These are phyloP conservation scores for Davidsoniella neocaledoniae DNA, from an alignment of 2,329 filamentous ascomycete species.

Conservation along the genomic window DNA sequence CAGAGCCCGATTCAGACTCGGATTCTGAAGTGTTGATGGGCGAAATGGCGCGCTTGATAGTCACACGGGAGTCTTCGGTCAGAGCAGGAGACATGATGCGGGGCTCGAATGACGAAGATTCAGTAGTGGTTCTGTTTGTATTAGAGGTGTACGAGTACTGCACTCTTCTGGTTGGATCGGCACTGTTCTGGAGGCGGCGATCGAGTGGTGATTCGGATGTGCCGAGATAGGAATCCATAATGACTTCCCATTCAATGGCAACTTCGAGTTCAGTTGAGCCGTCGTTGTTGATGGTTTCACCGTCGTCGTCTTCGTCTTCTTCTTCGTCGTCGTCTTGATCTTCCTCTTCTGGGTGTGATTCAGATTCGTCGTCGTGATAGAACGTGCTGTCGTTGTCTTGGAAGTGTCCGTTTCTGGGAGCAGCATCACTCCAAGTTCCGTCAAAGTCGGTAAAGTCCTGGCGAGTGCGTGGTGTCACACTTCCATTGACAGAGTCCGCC, in stretches of 20 bases:
- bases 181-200: not conserved
- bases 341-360: not conserved
- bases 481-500: slow-evolving; percentile 3
- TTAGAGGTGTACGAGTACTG: slow-evolving; percentile 1
- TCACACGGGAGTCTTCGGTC: slow-evolving; percentile 9
- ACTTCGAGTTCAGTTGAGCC: slow-evolving; percentile 4
- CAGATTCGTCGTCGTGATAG: too few relatives aligned
- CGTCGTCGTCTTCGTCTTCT: slow-evolving; percentile 3
- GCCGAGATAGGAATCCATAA: not conserved
- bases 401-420: not conserved
- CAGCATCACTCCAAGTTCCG: slow-evolving; percentile 3
- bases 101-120: not conserved
- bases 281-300: not conserved
- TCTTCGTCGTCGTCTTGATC: slow-evolving; percentile 2
- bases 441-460: slow-evolving; percentile 7
- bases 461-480: slow-evolving; percentile 8
- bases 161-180: not conserved
- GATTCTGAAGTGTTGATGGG: slow-evolving; percentile 5
- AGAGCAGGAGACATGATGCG: slow-evolving; percentile 3
- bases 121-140: slow-evolving; percentile 2
- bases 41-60: slow-evolving; percentile 8
- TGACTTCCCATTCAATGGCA: slow-evolving; percentile 7
- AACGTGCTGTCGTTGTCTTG: not conserved
- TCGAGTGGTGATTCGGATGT: not conserved
- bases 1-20: not conserved